phyloP scores from a whole-genome alignment of 805 yeast genomes.

The Teunomyces panamensis region DNA sequence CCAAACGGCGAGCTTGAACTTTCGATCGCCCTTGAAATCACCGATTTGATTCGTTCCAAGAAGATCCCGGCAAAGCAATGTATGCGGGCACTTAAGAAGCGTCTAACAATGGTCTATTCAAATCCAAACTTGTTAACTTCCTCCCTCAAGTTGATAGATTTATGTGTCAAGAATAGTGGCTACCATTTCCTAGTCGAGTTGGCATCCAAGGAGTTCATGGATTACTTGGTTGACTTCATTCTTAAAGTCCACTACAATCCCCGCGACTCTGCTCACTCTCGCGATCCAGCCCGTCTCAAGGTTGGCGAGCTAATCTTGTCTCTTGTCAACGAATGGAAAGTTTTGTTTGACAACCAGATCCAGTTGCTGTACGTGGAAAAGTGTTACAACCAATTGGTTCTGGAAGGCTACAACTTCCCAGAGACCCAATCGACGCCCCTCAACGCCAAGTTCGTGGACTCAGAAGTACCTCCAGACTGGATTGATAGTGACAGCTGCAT shows the following conservation, averaged over 20 bases:
- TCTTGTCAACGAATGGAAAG: slow-evolving; percentile 73
- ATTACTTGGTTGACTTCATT: slow-evolving; percentile 56
- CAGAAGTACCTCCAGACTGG: slow-evolving; percentile 97
- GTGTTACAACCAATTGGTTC: slow-evolving; percentile 55
- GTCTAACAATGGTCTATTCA: slow-evolving; percentile 53
- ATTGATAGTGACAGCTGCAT: slow-evolving; percentile 92
- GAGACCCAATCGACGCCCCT: slow-evolving; percentile 25
- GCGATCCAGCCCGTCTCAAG: slow-evolving; percentile 14
- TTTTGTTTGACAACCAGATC: slow-evolving; percentile 64
- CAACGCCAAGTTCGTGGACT: slow-evolving; percentile 59
- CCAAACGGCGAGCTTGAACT: slow-evolving; percentile 89
- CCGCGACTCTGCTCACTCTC: slow-evolving; percentile 13
- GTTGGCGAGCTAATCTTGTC: slow-evolving; percentile 62
- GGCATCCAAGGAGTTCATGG: slow-evolving; percentile 82
- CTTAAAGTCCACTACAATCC: slow-evolving; percentile 38
- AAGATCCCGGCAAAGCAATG: slow-evolving; percentile 76
- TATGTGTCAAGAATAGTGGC: slow-evolving; percentile 93
- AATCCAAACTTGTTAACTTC: slow-evolving; percentile 83
- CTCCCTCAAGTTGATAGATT: slow-evolving; percentile 72
- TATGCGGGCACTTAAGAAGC: slow-evolving; percentile 77
- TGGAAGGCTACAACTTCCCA: slow-evolving; percentile 70
- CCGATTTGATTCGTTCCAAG: slow-evolving; percentile 83
- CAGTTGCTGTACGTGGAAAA: slow-evolving; percentile 64
- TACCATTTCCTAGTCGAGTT: slow-evolving; percentile 76
- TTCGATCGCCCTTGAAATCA: slow-evolving; percentile 70